These are phyloP conservation scores for Macrotyloma uniflorum DNA, from an alignment of 306 rosid genomes.

Conservation along the genomic window DNA sequence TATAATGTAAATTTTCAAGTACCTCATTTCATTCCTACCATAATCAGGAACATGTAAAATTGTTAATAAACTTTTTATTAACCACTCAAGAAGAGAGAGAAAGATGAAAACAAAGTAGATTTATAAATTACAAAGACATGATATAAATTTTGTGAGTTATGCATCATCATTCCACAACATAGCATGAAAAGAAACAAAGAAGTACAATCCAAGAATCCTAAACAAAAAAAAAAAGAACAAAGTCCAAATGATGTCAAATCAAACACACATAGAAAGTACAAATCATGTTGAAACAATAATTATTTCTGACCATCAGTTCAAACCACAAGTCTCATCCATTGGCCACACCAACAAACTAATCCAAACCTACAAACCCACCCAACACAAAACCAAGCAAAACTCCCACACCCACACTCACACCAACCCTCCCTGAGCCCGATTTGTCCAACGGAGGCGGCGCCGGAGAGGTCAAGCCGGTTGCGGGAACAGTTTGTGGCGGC, in stretches of 20 bases:
- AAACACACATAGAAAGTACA: neutral
- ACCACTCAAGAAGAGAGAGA: neutral
- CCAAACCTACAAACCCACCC: constrained; percentile 18
- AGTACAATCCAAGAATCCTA: neutral
- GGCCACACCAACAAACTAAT: constrained; percentile 8
- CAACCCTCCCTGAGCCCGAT: constrained; percentile 32
- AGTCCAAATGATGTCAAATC: neutral
- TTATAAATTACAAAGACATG: neutral
- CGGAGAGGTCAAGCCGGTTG: neutral
- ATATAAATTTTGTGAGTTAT: neutral
- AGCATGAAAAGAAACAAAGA: neutral
- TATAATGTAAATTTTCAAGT: no score
- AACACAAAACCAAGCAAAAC: constrained; percentile 25
- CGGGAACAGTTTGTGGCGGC: neutral
- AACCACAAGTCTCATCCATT: neutral
- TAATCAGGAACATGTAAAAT: neutral
- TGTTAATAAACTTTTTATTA: neutral
- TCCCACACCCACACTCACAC: constrained; percentile 21
- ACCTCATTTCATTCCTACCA: no score
- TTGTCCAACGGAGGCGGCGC: constrained; percentile 13
- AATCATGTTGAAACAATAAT: neutral
- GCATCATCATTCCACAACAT: neutral
- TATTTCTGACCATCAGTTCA: constrained; percentile 1
- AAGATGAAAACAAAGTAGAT: neutral
- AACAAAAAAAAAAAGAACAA: neutral